Evolutionary conservation across 163 green algal genomes (phyloP), one percentile per base, ranked within the genome.

Genomic region (Chloromonas sp.): DNA sequence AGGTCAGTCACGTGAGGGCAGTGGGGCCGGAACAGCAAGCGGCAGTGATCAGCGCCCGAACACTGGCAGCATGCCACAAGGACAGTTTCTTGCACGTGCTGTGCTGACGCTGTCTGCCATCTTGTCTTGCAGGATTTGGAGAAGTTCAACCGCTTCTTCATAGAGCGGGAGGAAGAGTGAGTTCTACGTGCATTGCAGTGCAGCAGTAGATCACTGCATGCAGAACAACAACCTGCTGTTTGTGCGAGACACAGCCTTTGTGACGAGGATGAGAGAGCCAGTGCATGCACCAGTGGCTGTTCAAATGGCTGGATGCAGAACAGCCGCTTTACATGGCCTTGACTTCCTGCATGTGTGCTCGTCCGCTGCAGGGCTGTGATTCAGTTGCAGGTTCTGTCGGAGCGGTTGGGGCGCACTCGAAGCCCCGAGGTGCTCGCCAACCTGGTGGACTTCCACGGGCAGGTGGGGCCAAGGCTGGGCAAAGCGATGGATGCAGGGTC

Each of bases 81-180:
- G n/a, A n/a, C 79, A 74, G 79, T 62, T 83, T 11, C 1, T 2
- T 1, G 60, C 13, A 83, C 59, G 5, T 61, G 79, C 79, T 13
- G 79, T 71, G 2, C n/a, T 70, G 14, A 57, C 70, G 8, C 66
- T 14, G 1, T 14, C 14, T 5, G 2, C 2, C 82, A 60, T 8
- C 60, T 36, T 36, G 14, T 5, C 60, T 81, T 58, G 13, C 11
- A 82, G 14, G 71, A 71, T 14, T 77, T 57, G 14, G 57, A 36
- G 14, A 81, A 89, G 58, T 95, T 96, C 88, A 96, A 96, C 87
- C 82, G 90, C 58, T 91, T 91, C 70, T 97, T 96, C 80, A 92
- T 95, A 11, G 93, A 97, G 82, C 89, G 90, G 86, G 94, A 97
- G 89, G 94, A 97, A 82, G 90, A 96, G 8, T 87, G 84, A 0